Base-by-base conservation (phyloP, 208 protist species). In the Leishmania lainsoni region DNA sequence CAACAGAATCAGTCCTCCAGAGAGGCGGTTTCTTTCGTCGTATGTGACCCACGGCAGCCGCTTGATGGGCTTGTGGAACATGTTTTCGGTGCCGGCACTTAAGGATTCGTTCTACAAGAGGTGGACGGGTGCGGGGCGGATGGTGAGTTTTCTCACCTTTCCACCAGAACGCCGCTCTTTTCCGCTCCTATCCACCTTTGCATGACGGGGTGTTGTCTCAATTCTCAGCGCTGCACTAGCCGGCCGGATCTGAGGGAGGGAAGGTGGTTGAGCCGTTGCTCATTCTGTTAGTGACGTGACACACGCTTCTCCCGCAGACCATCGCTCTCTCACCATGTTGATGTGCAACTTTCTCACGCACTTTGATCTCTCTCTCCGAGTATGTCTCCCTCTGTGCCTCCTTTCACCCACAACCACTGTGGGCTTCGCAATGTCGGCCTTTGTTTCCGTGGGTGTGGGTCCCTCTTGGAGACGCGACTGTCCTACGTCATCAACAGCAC, bases 381-480 rank as follows among this genome's bases (percentile, higher is more conserved):
- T 73, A 22, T 29, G 39, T 5, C 68, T 14, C 20, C 68, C 32
- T 73, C 9, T 71, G 22, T 29, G 45, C 49, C 5, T 39, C 68
- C 26, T 73, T 6, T 52, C 26, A 1, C 22, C 52, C 45, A 73
- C 68, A 73, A 26, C 68, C 10, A 48, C 42, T 42, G 22, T 52
- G 68, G 9, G 45, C 65, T 71, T 71, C 39, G 29, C 39, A 52
- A 26, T 52, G 68, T 49, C 68, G 16, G 61, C 17, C 61, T 26
- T 29, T 8, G 65, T 79, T 54, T n/a, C 39, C 73, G 48, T 16
- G 49, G 59, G 42, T 42, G 54, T 85, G 39, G 76, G 54, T 3
- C 35, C 85, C 35, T 89, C 83, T 81, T 32, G 26, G 83, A 71
- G 52, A 86, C 39, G 79, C 22, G n/a, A n/a, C 66, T 48, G 83